Conservation (phyloP, 202 grass and related monocot species). For the Miscanthus sacchariflorus region DNA sequence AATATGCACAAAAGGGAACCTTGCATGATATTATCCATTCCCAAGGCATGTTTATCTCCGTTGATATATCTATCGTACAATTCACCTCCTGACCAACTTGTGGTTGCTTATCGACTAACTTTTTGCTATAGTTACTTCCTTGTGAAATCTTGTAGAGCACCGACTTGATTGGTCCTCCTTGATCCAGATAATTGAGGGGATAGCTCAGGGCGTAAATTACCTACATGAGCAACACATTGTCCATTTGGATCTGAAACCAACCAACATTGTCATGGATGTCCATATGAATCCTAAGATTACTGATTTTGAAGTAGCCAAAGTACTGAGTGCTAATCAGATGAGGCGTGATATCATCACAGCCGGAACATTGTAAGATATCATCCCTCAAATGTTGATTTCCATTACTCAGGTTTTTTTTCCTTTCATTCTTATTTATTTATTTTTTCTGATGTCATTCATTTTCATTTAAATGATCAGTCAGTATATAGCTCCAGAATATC, state of each 20-base stretch:
- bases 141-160: background rate
- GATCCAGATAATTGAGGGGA: background rate
- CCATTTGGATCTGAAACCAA: conserved; percentile 36
- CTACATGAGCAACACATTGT: background rate
- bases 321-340: no score
- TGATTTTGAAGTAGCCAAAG: conserved; percentile 5
- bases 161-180: background rate
- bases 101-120: background rate
- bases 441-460: background rate
- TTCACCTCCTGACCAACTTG: background rate
- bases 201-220: conserved; percentile 22
- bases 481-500: conserved; percentile 24
- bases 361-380: background rate
- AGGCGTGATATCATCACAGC: background rate
- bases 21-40: background rate
- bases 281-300: conserved; percentile 14
- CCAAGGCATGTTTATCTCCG: background rate
- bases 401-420: no score
- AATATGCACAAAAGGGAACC: background rate
- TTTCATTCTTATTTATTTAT: background rate
- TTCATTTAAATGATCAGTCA: background rate
- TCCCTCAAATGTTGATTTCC: no score
- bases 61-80: background rate
- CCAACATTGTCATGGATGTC: conserved; percentile 30
- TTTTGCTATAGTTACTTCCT: background rate